Evolutionary conservation across 2,329 filamentous ascomycete genomes (phyloP).

Genomic region (Cercospora nicotianae): DNA sequence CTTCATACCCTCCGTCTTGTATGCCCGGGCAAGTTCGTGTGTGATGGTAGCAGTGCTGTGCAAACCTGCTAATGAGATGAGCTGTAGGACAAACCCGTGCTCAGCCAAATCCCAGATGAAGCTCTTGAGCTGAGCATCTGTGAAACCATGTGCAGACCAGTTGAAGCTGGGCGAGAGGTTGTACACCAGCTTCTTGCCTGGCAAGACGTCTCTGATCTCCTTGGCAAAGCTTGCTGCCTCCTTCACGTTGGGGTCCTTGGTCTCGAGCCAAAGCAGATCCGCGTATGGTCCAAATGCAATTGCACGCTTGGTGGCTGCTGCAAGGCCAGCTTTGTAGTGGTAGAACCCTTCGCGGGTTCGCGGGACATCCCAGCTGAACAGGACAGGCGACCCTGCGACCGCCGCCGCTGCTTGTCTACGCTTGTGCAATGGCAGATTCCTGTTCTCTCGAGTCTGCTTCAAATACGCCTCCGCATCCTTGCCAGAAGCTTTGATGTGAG

Average conservation of each 20-base stretch:
- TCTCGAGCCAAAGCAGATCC: conserved; percentile 96
- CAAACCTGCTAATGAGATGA: conserved; percentile 65
- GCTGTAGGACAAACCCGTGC: conserved; percentile 71
- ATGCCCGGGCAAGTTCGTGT: conserved; percentile 74
- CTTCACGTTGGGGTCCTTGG: conserved; percentile 78
- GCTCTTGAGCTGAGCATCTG: conserved; percentile 73
- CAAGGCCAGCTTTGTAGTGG: conserved; percentile 81
- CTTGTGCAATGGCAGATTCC: conserved; percentile 73
- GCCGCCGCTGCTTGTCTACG: conserved; percentile 71
- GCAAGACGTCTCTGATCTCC: conserved; percentile 68
- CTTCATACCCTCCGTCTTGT: conserved; percentile 91
- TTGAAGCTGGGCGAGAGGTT: conserved; percentile 97
- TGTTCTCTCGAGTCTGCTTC: conserved; percentile 52
- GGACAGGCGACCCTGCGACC: conserved; percentile 66
- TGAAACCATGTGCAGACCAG: conserved; percentile 96
- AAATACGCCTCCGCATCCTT: conserved; percentile 34
- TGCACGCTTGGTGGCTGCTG: conserved; percentile 87
- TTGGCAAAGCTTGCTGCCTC: conserved; percentile 74
- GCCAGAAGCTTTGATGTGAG: conserved; percentile 39
- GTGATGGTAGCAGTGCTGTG: conserved; percentile 64
- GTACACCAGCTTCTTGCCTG: conserved; percentile 89
- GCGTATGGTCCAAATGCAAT: conserved; percentile 89
- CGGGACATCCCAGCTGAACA: conserved; percentile 89
- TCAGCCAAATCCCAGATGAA: conserved; percentile 97
- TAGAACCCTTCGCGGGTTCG: conserved; percentile 93